Conservation (phyloP, 2,329 filamentous ascomycete genomes). For the Thermomyces lanuginosus region DNA sequence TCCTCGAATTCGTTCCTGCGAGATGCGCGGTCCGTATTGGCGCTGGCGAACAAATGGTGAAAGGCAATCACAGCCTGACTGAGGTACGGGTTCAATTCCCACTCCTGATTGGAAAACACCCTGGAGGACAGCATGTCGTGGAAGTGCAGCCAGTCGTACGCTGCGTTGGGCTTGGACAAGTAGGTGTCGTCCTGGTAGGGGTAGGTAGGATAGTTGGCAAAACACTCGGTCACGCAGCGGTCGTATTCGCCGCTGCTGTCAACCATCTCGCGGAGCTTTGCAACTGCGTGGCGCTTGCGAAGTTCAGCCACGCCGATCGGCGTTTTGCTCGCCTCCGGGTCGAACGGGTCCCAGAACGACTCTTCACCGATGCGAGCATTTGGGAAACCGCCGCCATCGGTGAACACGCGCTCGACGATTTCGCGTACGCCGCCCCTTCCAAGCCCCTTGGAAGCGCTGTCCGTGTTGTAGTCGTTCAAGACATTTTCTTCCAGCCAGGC, state of each 20-base stretch:
- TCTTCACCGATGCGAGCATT: constrained; percentile 23
- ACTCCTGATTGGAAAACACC: constrained; percentile 72
- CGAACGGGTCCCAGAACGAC: constrained; percentile 21
- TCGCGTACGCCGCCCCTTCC: constrained; percentile 48
- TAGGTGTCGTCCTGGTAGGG: constrained; percentile 87
- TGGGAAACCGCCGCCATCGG: constrained; percentile 47
- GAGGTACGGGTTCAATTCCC: constrained; percentile 79
- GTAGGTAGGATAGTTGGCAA: constrained; percentile 68
- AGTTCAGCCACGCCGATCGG: constrained; percentile 43
- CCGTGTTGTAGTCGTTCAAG: constrained; percentile 36
- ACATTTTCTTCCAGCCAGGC: constrained; percentile 46
- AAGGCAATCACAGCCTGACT: constrained; percentile 77
- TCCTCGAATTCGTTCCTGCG: constrained; percentile 26
- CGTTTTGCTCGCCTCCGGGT: constrained; percentile 12
- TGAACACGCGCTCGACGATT: constrained; percentile 49
- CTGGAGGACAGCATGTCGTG: constrained; percentile 68
- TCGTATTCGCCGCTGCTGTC: constrained; percentile 47
- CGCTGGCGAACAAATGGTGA: constrained; percentile 75
- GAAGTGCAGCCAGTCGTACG: constrained; percentile 92
- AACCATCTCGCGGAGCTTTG: constrained; percentile 43
- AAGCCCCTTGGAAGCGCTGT: constrained; percentile 39
- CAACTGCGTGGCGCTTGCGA: constrained; percentile 42
- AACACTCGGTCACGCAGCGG: constrained; percentile 53
- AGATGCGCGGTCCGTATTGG: constrained; percentile 33
- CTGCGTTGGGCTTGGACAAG: constrained; percentile 69